phyloP scores from a whole-genome alignment of 345 rosid genomes.

The Eucalyptus curtisii region DNA sequence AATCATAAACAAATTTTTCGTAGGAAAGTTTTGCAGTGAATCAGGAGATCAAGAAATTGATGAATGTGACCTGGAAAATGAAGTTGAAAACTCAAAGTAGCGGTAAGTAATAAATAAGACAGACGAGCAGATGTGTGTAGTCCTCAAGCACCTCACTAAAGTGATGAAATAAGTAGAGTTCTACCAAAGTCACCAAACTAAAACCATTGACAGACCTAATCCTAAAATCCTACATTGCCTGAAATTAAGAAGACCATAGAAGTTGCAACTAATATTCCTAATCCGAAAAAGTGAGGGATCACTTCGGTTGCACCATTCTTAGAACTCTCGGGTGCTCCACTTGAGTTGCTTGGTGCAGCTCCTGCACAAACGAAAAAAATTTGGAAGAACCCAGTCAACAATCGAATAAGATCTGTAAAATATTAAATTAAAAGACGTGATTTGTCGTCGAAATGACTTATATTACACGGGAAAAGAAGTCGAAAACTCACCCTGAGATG shows the following conservation, averaged over 20 bases:
- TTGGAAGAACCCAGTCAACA: background rate
- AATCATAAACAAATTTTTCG: background rate
- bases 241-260: background rate
- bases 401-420: background rate
- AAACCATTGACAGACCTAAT: background rate
- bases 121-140: background rate
- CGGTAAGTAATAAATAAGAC: background rate
- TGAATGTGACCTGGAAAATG: background rate
- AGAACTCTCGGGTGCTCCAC: background rate
- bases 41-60: background rate
- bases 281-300: background rate
- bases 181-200: background rate
- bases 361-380: background rate
- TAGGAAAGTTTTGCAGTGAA: background rate
- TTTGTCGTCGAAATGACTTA: background rate
- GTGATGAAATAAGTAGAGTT: background rate
- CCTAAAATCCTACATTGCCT: background rate
- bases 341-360: background rate
- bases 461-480: background rate
- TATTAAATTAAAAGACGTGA: background rate
- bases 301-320: background rate
- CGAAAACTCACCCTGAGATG: background rate
- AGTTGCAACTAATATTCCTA: background rate
- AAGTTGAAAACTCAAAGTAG: background rate
- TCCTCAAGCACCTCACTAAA: background rate